phyloP scores from a whole-genome alignment of 1,284 basidiomycete species.

The Ustilago loliicola region DNA sequence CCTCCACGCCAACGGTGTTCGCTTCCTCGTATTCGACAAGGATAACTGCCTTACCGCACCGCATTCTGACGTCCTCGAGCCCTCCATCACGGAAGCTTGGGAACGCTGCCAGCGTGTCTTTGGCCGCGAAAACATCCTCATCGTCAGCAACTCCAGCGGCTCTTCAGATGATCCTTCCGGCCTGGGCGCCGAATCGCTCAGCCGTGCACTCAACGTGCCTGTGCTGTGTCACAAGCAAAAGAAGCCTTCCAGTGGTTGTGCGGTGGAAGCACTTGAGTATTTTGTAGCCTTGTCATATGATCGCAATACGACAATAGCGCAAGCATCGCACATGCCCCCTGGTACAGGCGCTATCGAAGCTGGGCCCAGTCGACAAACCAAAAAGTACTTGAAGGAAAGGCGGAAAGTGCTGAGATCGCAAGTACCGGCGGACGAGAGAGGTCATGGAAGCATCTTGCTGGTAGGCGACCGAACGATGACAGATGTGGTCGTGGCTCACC shows the following conservation, averaged over 20 bases:
- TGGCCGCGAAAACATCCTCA: constrained; percentile 82
- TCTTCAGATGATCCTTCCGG: constrained; percentile 81
- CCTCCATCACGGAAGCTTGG: constrained; percentile 79
- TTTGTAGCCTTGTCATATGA: constrained; percentile 67
- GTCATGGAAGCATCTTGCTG: constrained; percentile 75
- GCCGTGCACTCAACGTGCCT: constrained; percentile 81
- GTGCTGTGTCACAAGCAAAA: constrained; percentile 82
- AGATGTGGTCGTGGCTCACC: constrained; percentile 86
- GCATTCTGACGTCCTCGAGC: constrained; percentile 57
- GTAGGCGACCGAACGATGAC: constrained; percentile 93
- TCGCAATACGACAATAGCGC: constrained; percentile 62
- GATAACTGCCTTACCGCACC: constrained; percentile 84
- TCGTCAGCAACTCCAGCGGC: constrained; percentile 95
- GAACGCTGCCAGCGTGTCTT: constrained; percentile 79
- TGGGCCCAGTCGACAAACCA: constrained; percentile 32
- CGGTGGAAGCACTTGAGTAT: constrained; percentile 78
- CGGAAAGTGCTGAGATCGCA: constrained; percentile 69
- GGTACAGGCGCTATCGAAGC: constrained; percentile 31
- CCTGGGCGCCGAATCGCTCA: constrained; percentile 90
- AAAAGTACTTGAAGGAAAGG: constrained; percentile 32
- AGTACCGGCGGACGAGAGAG: constrained; percentile 75
- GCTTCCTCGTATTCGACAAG: constrained; percentile 93
- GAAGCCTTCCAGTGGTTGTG: constrained; percentile 81
- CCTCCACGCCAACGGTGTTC: constrained; percentile 82
- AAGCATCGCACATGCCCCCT: constrained; percentile 48